These are phyloP conservation scores for Wickerhamiella allomyrinae DNA, from an alignment of 805 yeast genomes.

Conservation along the genomic window DNA sequence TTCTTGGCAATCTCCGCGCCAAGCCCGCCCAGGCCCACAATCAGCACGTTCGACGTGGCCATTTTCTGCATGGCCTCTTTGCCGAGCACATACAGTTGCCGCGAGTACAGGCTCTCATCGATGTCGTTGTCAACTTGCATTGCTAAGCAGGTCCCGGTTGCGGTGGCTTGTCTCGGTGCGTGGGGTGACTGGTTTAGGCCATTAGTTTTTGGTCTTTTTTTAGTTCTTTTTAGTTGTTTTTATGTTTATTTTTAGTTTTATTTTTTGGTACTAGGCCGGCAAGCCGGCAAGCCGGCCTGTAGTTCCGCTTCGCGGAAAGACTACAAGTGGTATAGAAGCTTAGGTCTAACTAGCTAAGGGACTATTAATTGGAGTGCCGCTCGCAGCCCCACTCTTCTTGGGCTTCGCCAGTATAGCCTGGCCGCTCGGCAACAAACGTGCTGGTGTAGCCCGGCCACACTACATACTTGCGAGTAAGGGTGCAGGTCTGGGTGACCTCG, in stretches of 20 bases:
- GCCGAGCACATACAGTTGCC: conserved; percentile 89
- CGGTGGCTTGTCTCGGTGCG: too few species aligned
- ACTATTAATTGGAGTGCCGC: background rate
- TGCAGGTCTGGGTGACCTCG: background rate
- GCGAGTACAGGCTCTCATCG: conserved; percentile 89
- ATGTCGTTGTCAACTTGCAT: conserved; percentile 34
- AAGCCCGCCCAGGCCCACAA: conserved; percentile 80
- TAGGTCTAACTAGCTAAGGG: too few species aligned
- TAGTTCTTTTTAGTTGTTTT: too few species aligned
- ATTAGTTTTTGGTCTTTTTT: too few species aligned
- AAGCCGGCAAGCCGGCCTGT: too few species aligned
- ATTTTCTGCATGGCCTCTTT: conserved; percentile 96
- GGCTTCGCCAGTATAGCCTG: background rate
- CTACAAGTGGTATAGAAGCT: too few species aligned
- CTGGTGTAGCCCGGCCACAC: background rate
- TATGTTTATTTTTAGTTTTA: too few species aligned
- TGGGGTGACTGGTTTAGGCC: too few species aligned
- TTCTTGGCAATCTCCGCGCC: conserved; percentile 96
- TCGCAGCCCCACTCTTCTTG: background rate
- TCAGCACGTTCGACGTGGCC: conserved; percentile 85
- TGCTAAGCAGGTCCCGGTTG: background rate
- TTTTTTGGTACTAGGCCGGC: too few species aligned
- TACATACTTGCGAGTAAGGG: background rate
- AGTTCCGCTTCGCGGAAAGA: too few species aligned
- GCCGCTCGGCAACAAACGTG: background rate